Percentiles rank a stretch among this genome's conserved stretches.
phyloP scores from a whole-genome alignment of 768 basidiomycete species.

The Tephrocybe sp. region DNA sequence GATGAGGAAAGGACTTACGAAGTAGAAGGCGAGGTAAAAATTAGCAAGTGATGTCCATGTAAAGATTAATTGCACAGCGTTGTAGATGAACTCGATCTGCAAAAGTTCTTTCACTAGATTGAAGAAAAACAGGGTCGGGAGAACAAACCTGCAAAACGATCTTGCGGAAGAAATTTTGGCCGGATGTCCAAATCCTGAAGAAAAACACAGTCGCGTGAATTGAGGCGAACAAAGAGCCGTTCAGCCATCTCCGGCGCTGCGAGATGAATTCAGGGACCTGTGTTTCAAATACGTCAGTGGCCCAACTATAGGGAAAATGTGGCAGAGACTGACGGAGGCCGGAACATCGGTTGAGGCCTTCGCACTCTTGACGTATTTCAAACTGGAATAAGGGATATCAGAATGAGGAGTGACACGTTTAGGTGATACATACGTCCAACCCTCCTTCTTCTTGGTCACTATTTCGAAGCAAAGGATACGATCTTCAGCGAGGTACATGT shows the following conservation, averaged over 20 bases:
- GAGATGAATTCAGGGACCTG: conserved; percentile 91
- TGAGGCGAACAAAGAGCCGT: conserved; percentile 90
- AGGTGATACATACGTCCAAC: conserved; percentile 63
- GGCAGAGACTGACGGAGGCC: conserved; percentile 49
- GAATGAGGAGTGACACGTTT: neutral
- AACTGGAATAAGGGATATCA: conserved; percentile 32
- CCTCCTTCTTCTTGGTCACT: conserved; percentile 83
- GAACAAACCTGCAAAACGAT: conserved; percentile 56
- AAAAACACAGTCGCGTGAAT: conserved; percentile 91
- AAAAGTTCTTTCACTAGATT: no score
- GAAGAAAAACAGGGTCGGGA: no score
- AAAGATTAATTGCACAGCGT: conserved; percentile 83
- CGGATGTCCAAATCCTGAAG: conserved; percentile 85
- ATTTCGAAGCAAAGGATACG: conserved; percentile 93
- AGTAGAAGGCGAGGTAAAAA: conserved; percentile 94
- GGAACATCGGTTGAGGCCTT: conserved; percentile 97
- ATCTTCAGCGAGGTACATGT: conserved; percentile 92
- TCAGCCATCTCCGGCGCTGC: conserved; percentile 86
- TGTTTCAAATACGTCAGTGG: neutral
- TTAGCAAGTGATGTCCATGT: conserved; percentile 94
- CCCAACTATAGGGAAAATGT: conserved; percentile 1
- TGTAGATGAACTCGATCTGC: conserved; percentile 90
- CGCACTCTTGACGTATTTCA: conserved; percentile 90
- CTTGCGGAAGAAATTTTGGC: conserved; percentile 87
- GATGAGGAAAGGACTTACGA: no score